Base-by-base conservation (phyloP, 345 rosid genomes). In the Dimocarpus longan region DNA sequence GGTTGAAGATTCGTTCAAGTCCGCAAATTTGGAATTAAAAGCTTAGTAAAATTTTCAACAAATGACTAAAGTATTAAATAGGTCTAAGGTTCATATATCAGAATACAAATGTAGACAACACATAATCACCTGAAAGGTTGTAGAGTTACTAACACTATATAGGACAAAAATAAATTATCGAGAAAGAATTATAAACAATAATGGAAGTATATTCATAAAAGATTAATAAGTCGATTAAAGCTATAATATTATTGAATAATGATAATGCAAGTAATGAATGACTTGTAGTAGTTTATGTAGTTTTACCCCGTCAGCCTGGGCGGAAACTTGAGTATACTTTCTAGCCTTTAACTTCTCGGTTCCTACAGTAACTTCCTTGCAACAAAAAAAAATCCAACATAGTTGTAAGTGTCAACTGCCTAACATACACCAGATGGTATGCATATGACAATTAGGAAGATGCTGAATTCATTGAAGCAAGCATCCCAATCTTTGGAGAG, bases 361-460 rank as follows among this genome's bases (percentile, higher is more conserved):
- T 62, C 16, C 75, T 74, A 28, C 24, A 10, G 6, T 48, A 21
- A 76, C 68, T 73, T 71, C 80, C 68, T 71, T 5, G 21, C 9
- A 50, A 57, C 73, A 71, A 57, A 26, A 26, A 26, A 26, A 26
- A 71, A 52, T 32, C 24, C 57, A 52, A 52, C n/a, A 52, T 52
- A 8, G 57, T 52, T 15, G 6, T 52, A 16, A 52, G 19, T 52
- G 5, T 52, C n/a, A 16, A 52, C 57, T 52, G 57, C 57, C n/a
- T 52, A 52, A 52, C 15, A 15, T 52, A 21, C 22, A n/a, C 21
- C 26, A 59, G 64, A 21, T 52, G 12, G 13, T 40, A 72, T 66
- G 48, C 68, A 15, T 19, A 44, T 39, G 0, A 60, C 13, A 60
- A 22, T 60, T 13, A 37, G 46, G 70, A 80, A 5, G 57, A 10